A percentile compares a stretch with the other conserved stretches of the same genome.
phyloP scores from a whole-genome alignment of 2,329 filamentous ascomycete genomes.

The Colletotrichum sp. region DNA sequence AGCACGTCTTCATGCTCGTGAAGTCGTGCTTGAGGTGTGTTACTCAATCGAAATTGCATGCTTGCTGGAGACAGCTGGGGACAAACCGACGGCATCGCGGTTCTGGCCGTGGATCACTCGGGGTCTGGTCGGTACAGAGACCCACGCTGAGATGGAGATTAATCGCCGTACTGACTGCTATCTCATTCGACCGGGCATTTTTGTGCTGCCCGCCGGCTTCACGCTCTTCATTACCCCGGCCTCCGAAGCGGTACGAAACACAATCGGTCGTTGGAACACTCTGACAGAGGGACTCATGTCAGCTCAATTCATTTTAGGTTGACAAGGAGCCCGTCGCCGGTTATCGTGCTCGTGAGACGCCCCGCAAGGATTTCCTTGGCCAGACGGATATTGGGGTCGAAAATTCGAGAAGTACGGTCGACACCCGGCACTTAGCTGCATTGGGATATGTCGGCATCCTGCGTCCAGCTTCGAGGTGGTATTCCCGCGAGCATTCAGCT shows the following conservation, averaged over 20 bases:
- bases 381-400: conserved; percentile 7
- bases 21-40: not conserved
- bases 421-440: not conserved
- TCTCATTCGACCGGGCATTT: not conserved
- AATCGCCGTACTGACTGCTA: not conserved
- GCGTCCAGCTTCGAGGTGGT: not conserved
- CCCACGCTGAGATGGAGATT: not conserved
- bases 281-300: not conserved
- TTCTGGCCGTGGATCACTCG: not conserved
- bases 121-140: not conserved
- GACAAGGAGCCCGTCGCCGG: not conserved
- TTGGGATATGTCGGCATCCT: not conserved
- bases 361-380: conserved; percentile 11
- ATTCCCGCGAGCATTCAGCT: not conserved
- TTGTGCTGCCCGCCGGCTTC: not conserved
- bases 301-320: conserved; percentile 4
- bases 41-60: not conserved
- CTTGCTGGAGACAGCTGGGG: not conserved
- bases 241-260: not conserved
- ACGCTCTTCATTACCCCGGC: not conserved
- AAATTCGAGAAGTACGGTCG: not conserved
- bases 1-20: not conserved
- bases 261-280: not conserved
- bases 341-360: conserved; percentile 6
- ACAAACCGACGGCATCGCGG: not conserved